Evolutionary conservation across 495 filamentous ascomycete genomes (phyloP).

Genomic region (Bacidia rubella): DNA sequence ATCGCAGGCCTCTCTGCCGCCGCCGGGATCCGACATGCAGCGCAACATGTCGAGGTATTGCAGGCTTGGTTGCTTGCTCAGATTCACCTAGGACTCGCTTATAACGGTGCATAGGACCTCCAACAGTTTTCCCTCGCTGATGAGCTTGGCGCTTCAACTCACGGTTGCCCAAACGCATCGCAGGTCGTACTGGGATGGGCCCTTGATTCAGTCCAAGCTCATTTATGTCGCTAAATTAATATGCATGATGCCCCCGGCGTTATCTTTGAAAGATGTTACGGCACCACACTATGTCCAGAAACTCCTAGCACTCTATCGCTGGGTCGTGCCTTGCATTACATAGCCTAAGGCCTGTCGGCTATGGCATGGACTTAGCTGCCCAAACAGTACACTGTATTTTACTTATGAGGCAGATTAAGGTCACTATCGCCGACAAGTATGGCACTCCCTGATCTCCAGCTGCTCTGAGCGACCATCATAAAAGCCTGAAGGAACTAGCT

Average conservation of each 20-base stretch:
- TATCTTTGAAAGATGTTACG: background rate
- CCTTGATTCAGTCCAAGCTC: conserved; percentile 19
- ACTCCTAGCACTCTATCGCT: too few species aligned
- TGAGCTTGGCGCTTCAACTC: conserved; percentile 38
- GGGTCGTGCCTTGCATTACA: too few species aligned
- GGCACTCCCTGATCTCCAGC: background rate
- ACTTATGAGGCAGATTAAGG: background rate
- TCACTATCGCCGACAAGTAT: background rate
- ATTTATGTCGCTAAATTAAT: background rate
- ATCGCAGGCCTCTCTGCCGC: conserved; percentile 34
- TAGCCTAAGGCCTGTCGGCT: too few species aligned
- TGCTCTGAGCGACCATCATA: background rate
- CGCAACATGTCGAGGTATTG: conserved; percentile 13
- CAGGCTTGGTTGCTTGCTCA: background rate
- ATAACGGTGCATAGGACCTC: conserved; percentile 5
- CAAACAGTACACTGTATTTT: background rate
- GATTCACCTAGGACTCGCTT: background rate
- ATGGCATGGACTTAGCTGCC: background rate
- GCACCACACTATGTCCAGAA: background rate
- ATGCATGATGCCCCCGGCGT: background rate
- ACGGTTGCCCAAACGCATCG: conserved; percentile 30
- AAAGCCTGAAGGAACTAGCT: background rate
- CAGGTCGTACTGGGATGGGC: conserved; percentile 32
- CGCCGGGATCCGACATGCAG: conserved; percentile 20
- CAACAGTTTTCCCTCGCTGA: conserved; percentile 18